A percentile compares a stretch with the other conserved stretches of the same genome.
These are phyloP conservation scores for Sutorius australiensis DNA, from an alignment of 768 basidiomycete genomes.

Conservation along the genomic window DNA sequence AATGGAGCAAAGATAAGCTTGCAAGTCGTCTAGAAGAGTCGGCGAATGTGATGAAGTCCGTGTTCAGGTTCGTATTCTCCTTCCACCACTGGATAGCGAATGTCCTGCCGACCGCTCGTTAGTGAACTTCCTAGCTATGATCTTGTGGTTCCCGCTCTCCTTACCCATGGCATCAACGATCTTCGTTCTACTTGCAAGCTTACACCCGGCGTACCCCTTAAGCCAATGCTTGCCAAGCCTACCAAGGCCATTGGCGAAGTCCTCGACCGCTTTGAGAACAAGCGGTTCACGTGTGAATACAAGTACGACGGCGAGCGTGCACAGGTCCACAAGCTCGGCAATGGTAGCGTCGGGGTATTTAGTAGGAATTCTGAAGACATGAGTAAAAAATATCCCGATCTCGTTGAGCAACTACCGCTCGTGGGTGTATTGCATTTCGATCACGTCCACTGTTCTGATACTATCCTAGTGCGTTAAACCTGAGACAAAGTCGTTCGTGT, in stretches of 20 bases:
- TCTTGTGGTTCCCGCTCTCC: constrained; percentile 83
- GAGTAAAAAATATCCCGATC: constrained; percentile 98
- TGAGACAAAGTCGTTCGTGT: constrained; percentile 81
- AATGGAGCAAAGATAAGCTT: constrained; percentile 71
- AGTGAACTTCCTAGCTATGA: constrained; percentile 95
- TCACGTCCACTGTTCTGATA: constrained; percentile 1
- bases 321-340: constrained; percentile 82
- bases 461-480: constrained; percentile 74
- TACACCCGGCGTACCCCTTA: constrained; percentile 93
- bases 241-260: constrained; percentile 99
- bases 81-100: not conserved
- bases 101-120: constrained; percentile 1
- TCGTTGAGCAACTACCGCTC: constrained; percentile 88
- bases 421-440: constrained; percentile 39
- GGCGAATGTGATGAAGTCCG: constrained; percentile 73
- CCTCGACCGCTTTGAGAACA: constrained; percentile 92
- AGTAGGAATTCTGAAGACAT: constrained; percentile 98
- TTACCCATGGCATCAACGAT: constrained; percentile 70
- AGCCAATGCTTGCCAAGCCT: constrained; percentile 99
- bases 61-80: constrained; percentile 70
- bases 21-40: constrained; percentile 71
- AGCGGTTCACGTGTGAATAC: constrained; percentile 97
- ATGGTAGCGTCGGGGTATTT: constrained; percentile 87
- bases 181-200: constrained; percentile 79
- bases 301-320: constrained; percentile 99